Base-by-base conservation (phyloP, 352 stramenopile species). In the Phytophthora sp. region DNA sequence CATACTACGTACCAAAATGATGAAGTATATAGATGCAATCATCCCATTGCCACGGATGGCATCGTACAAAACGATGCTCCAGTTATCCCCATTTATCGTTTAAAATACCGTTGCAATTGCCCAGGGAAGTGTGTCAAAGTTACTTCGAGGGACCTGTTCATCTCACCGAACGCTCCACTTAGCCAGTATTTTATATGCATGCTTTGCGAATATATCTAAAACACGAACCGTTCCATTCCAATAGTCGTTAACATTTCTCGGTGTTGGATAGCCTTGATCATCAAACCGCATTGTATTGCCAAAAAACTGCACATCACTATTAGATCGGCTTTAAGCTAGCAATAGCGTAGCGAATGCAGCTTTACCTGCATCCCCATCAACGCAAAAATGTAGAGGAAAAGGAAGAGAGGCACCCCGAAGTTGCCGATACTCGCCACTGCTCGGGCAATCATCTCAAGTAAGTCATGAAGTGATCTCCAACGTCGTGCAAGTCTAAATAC, bases 11-110 rank as follows among this genome's bases (percentile, higher is more conserved):
- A 53, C 27, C 44, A 96, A 58, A 9, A 73, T 79, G 41, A 96
- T 80, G 46, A 95, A 94, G 75, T 97, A 98, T 28, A 93, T 18
- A 7, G 69, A 77, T 3, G 77, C 69, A 4, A 42, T 44, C 41
- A 75, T 74, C 7, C 75, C 76, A 51, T 86, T 92, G 15, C 76
- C 77, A 10, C 84, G 84, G 58, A 94, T 95, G 5, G 65, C 82
- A 64, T 97, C 87, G 63, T 98, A 97, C 91, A 98, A 95, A 38
- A 98, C 75, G 31, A 69, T 66, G 66, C 97, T 97, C 92, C 91
- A 98, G 70, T 98, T 96, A 32, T 98, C 94, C 6, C 90, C 91
- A 13, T 91, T 91, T 30, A 98, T 90, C 39, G 98, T 74, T 68
- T 98, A 86, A 58, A 98, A 97, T 0, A 97, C 87, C 10, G 90